These are phyloP conservation scores for Ophiocordyceps australis DNA, from an alignment of 2,329 filamentous ascomycete species.

Conservation along the genomic window DNA sequence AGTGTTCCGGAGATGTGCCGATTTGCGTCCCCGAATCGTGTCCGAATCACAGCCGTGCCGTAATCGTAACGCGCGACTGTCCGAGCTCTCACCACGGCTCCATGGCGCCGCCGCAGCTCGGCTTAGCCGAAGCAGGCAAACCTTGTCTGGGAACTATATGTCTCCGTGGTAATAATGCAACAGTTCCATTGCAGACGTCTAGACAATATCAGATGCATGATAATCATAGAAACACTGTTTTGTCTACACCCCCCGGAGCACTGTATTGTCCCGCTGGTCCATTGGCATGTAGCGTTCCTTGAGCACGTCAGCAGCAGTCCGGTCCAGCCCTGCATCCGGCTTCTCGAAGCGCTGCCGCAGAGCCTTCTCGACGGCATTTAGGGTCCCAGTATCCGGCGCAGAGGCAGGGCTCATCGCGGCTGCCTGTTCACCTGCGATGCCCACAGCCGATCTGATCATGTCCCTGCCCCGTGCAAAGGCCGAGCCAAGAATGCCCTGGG, in stretches of 20 bases:
- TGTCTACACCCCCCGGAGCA: conserved; percentile 20
- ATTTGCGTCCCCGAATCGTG: too few relatives aligned
- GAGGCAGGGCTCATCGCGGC: conserved; percentile 4
- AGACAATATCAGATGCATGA: too few relatives aligned
- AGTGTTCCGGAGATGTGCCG: too few relatives aligned
- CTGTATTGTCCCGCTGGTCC: conserved; percentile 23
- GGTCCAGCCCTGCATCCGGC: conserved; percentile 16
- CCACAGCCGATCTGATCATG: conserved; percentile 16
- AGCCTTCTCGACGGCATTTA: conserved; percentile 26
- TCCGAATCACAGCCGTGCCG: too few relatives aligned
- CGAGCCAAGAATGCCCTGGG: conserved; percentile 17
- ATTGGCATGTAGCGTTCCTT: conserved; percentile 34
- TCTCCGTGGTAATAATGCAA: too few relatives aligned
- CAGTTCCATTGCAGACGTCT: too few relatives aligned
- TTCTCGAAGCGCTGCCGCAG: conserved; percentile 32
- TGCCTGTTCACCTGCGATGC: conserved; percentile 16
- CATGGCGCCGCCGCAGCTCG: too few relatives aligned
- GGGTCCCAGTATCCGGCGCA: conserved; percentile 6
- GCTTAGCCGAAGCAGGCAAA: too few relatives aligned
- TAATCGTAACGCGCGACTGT: too few relatives aligned
- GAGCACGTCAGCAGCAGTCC: conserved; percentile 33
- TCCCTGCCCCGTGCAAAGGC: conserved; percentile 20
- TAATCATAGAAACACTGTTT: too few relatives aligned
- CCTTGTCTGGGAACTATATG: too few relatives aligned
- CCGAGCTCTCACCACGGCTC: too few relatives aligned